These are phyloP conservation scores for Fragaria iinumae DNA, from an alignment of 306 rosid species.

Conservation along the genomic window DNA sequence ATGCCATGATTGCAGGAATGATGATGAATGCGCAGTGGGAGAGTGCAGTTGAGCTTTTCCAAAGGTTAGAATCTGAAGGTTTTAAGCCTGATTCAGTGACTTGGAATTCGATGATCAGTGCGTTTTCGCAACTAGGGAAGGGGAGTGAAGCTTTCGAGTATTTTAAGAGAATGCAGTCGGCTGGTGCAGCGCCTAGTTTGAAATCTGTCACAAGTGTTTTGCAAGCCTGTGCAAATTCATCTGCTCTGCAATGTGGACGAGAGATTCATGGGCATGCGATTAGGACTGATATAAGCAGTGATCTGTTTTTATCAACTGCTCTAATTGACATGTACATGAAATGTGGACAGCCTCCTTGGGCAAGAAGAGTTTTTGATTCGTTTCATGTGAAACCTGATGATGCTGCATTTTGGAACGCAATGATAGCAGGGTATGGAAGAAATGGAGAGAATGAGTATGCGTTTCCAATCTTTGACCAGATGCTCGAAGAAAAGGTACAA, in stretches of 20 bases:
- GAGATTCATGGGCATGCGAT: conserved; percentile 57
- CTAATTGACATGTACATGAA: conserved; percentile 73
- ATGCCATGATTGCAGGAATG: conserved; percentile 68
- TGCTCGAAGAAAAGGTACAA: conserved; percentile 45
- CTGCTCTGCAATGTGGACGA: conserved; percentile 49
- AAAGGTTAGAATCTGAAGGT: conserved; percentile 34
- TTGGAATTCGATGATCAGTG: conserved; percentile 71
- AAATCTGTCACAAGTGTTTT: conserved; percentile 60
- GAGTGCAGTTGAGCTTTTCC: conserved; percentile 47
- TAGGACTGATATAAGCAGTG: conserved; percentile 37
- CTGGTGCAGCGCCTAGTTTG: conserved; percentile 44
- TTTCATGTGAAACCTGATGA: conserved; percentile 55
- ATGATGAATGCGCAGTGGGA: conserved; percentile 53
- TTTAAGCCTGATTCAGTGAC: conserved; percentile 68
- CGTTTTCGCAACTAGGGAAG: conserved; percentile 52
- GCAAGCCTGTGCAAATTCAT: conserved; percentile 54
- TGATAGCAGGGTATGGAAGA: conserved; percentile 70
- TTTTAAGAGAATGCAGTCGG: conserved; percentile 55
- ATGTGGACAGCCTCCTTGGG: conserved; percentile 55
- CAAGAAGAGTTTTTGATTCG: conserved; percentile 45
- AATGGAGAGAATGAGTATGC: conserved; percentile 60
- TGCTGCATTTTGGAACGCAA: conserved; percentile 76
- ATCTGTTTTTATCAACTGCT: conserved; percentile 59
- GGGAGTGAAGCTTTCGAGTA: conserved; percentile 47
- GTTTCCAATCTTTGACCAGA: conserved; percentile 46